Base-by-base conservation (phyloP, 306 rosid species). In the Parietaria judaica region DNA sequence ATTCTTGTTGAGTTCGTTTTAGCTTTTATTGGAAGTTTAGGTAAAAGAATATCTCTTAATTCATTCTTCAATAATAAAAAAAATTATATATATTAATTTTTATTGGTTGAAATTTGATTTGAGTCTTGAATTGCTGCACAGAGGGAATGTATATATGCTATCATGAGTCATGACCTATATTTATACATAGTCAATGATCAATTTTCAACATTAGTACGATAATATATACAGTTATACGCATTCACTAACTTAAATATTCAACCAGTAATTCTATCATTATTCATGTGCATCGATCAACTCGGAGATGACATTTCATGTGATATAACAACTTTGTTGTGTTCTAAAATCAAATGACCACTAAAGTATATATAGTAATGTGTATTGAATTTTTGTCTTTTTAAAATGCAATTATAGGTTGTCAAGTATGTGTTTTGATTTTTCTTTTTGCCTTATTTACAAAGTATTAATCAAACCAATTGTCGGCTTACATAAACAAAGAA, bases 281-380 rank as follows among this genome's bases (percentile, higher is more conserved):
- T 54, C 4, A 10, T 56, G 44, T 39, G 13, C n/a, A 43, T 41
- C 31, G 31, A 23, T 23, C 64, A 39, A 39, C 36, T 59, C 51
- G 35, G 64, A 59, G 64, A 59, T 43, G 64, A 59, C 64, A 59
- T 15, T 39, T 39, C 64, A 59, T 44, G 51, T 8, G 64, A 23
- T 23, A 23, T 44, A 56, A 59, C 50, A 38, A 41, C 51, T 55
- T 59, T 44, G n/a, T 58, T 39, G 49, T 14, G 36, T 41, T 14
- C 14, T 39, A 41, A n/a, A 43, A 39, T 44, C 51, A 3, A 13
- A 43, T 43, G 64, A 41, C 50, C 64, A 59, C 50, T 59, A 44
- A 55, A 55, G n/a, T n/a, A 5, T 4, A 4, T 2, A n/a, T 15
- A 7, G 5, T 39, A 41, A 12, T 59, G 7, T 39, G 43, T n/a